Conservation (phyloP, 129 eudicot genomes). For the Chrysanthemum lavandulifolium region DNA sequence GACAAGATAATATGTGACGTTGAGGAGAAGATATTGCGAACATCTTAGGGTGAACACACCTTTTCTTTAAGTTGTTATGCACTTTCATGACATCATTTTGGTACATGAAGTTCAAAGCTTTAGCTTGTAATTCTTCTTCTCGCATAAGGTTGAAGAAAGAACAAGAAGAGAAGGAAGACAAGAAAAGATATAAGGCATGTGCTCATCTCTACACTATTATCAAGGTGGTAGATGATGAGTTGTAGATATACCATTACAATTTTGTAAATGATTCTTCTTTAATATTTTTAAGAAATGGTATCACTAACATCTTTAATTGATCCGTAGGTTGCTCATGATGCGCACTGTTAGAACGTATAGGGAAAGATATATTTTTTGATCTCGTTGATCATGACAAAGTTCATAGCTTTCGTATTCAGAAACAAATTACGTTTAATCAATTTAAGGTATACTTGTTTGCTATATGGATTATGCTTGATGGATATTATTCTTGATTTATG, state of each 20-base stretch:
- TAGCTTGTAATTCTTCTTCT: slow-evolving; percentile 20
- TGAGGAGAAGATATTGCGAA: slow-evolving; percentile 94
- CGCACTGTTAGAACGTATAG: slow-evolving; percentile 81
- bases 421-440: slow-evolving; percentile 67
- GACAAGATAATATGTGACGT: slow-evolving; percentile 92
- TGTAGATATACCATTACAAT: slow-evolving; percentile 28
- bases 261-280: not conserved
- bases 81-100: slow-evolving; percentile 15
- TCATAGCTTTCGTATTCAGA: slow-evolving; percentile 84
- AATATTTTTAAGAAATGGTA: not conserved
- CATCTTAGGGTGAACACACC: slow-evolving; percentile 72
- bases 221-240: slow-evolving; percentile 54
- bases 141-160: slow-evolving; percentile 87
- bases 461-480: slow-evolving; percentile 7
- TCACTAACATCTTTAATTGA: slow-evolving; percentile 23
- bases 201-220: slow-evolving; percentile 96
- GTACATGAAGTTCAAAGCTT: slow-evolving; percentile 11
- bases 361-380: slow-evolving; percentile 88
- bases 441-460: slow-evolving; percentile 60
- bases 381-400: slow-evolving; percentile 97
- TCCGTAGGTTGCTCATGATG: slow-evolving; percentile 88
- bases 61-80: not conserved
- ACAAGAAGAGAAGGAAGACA: slow-evolving; percentile 92
- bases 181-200: slow-evolving; percentile 83
- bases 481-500: not conserved